These are phyloP conservation scores for Helicocarpus griseus DNA, from an alignment of 2,329 filamentous ascomycete genomes.

Conservation along the genomic window DNA sequence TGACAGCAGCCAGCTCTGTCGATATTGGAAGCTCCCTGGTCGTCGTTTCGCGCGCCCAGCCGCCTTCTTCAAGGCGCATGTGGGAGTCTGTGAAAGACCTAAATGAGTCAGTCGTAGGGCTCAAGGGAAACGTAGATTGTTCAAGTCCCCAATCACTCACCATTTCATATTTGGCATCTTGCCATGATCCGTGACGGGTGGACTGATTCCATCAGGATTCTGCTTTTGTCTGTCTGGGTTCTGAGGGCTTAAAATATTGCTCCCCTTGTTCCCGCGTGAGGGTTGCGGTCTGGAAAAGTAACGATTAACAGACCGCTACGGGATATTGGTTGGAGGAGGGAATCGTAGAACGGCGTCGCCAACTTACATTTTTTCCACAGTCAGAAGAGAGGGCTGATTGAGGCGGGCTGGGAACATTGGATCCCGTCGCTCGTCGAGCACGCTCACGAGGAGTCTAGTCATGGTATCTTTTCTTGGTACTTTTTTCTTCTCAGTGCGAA, in stretches of 20 bases:
- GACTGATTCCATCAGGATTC: constrained; percentile 61
- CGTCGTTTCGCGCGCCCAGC: constrained; percentile 64
- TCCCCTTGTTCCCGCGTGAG: not conserved
- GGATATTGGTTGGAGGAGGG: too few relatives aligned
- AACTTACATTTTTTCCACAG: constrained; percentile 2
- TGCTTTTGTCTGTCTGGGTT: constrained; percentile 59
- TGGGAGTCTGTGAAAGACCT: constrained; percentile 33
- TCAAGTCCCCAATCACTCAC: too few relatives aligned
- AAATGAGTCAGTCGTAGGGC: too few relatives aligned
- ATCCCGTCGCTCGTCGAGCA: constrained; percentile 1
- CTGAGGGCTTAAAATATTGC: constrained; percentile 54
- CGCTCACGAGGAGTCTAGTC: not conserved
- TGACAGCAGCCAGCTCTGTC: constrained; percentile 64
- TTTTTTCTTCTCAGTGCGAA: not conserved
- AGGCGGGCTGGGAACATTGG: not conserved
- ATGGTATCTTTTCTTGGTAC: not conserved
- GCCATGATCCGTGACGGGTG: constrained; percentile 64
- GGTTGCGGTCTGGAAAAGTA: constrained; percentile 3
- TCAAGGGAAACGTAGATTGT: too few relatives aligned
- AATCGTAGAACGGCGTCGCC: not conserved
- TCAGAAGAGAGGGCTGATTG: not conserved
- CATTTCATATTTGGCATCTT: constrained; percentile 63
- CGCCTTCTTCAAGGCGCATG: constrained; percentile 44
- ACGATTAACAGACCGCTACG: too few relatives aligned
- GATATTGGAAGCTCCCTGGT: constrained; percentile 26